Evolutionary conservation across 2,329 filamentous ascomycete genomes (phyloP).

Genomic region (Fusarium sp.): DNA sequence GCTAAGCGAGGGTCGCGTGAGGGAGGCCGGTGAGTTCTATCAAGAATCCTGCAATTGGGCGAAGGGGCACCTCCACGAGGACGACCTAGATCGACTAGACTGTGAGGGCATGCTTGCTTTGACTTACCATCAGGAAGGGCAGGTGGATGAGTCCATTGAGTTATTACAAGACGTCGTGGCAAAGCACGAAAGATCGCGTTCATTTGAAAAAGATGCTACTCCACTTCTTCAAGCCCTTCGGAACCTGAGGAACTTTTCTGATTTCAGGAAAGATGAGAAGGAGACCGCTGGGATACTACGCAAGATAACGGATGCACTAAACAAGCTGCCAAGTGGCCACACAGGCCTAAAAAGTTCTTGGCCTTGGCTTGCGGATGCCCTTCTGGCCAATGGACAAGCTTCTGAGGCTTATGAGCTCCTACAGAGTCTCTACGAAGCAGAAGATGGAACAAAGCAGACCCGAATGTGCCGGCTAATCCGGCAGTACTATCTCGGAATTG

Average conservation of each 20-base stretch:
- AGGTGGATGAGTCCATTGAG: neutral
- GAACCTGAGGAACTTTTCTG: accelerated
- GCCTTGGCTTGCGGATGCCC: neutral
- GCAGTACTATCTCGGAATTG: neutral
- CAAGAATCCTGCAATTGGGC: neutral
- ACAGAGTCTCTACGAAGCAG: neutral
- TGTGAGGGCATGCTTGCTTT: neutral
- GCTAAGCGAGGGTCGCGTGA: accelerated
- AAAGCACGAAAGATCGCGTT: neutral
- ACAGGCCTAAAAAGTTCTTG: neutral
- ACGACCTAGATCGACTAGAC: neutral
- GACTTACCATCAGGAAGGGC: accelerated
- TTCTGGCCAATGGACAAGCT: neutral
- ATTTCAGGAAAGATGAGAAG: neutral
- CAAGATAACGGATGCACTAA: neutral
- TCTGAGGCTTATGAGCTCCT: neutral
- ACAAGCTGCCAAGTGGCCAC: neutral
- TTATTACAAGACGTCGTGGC: neutral
- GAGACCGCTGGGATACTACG: neutral
- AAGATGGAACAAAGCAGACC: neutral
- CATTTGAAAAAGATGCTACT: neutral
- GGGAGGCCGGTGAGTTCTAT: neutral
- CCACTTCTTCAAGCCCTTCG: neutral
- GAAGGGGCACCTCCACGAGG: neutral
- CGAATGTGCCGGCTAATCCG: neutral